phyloP scores from a whole-genome alignment of 352 stramenopile genomes.

The Elongisporangium undulatum region DNA sequence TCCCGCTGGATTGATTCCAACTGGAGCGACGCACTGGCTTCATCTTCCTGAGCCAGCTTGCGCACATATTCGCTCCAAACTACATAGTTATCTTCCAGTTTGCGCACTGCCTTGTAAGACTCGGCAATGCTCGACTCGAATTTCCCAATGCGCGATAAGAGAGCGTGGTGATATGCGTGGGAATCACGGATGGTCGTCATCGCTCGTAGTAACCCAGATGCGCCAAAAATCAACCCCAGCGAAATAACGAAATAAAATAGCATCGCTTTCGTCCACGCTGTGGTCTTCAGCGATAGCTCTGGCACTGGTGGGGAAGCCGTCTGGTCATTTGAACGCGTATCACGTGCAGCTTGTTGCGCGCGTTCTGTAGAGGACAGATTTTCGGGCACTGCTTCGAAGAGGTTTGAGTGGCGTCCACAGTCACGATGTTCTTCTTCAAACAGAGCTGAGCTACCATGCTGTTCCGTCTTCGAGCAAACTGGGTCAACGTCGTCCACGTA shows the following conservation, averaged over 20 bases:
- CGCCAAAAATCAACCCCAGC: constrained; percentile 43
- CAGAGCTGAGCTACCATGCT: background rate
- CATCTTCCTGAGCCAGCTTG: constrained; percentile 63
- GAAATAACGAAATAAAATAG: constrained; percentile 2
- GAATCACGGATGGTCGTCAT: constrained; percentile 47
- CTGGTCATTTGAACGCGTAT: background rate
- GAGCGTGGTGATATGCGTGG: constrained; percentile 54
- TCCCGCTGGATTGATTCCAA: constrained; percentile 62
- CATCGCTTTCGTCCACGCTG: background rate
- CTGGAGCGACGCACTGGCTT: constrained; percentile 49
- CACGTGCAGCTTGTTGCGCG: background rate
- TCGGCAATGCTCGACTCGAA: constrained; percentile 68
- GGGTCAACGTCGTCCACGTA: background rate
- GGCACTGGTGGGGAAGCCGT: background rate
- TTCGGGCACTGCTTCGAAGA: background rate
- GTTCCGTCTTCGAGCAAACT: background rate
- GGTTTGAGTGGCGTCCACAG: background rate
- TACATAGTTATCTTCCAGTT: constrained; percentile 64
- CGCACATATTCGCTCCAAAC: constrained; percentile 75
- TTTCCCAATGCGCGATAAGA: constrained; percentile 45
- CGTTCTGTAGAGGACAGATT: background rate
- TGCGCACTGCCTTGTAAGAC: constrained; percentile 55
- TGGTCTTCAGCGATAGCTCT: background rate
- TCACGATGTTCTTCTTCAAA: background rate
- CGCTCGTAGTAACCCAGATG: constrained; percentile 44